A percentile compares a stretch with the other conserved stretches of the same genome.
phyloP scores from a whole-genome alignment of 2,329 filamentous ascomycete genomes.

The Microthyrium microscopicum region DNA sequence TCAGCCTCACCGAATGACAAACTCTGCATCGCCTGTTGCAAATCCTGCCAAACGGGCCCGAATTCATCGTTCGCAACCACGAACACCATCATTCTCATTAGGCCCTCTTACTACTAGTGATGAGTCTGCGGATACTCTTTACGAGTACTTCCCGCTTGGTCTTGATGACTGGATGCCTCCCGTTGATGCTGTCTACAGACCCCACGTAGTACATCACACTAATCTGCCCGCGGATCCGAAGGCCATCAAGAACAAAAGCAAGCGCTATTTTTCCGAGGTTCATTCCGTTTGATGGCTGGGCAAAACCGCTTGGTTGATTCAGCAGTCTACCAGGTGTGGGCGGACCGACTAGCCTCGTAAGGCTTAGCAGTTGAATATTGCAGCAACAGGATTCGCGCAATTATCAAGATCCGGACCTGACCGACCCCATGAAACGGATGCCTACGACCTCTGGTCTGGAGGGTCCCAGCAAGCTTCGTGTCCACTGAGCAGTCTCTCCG shows the following conservation, averaged over 20 bases:
- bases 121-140: conserved; percentile 69
- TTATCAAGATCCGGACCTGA: no score
- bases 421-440: no score
- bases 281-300: no score
- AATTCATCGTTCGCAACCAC: conserved; percentile 4
- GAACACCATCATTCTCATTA: conserved; percentile 6
- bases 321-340: no score
- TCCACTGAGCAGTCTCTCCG: no score
- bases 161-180: conserved; percentile 88
- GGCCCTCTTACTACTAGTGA: conserved; percentile 17
- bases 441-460: no score
- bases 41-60: conserved; percentile 10
- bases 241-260: conserved; percentile 25
- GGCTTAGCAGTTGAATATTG: no score
- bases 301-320: no score
- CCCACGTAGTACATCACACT: conserved; percentile 87
- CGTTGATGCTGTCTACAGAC: conserved; percentile 77
- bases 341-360: no score
- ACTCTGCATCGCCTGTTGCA: conserved; percentile 17
- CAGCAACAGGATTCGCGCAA: no score
- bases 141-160: conserved; percentile 87
- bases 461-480: no score
- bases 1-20: conserved; percentile 47
- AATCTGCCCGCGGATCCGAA: conserved; percentile 31
- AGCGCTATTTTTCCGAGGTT: conserved; percentile 33